Evolutionary conservation across 1,284 basidiomycete genomes (phyloP).

Genomic region (Fomitopsis palustris): DNA sequence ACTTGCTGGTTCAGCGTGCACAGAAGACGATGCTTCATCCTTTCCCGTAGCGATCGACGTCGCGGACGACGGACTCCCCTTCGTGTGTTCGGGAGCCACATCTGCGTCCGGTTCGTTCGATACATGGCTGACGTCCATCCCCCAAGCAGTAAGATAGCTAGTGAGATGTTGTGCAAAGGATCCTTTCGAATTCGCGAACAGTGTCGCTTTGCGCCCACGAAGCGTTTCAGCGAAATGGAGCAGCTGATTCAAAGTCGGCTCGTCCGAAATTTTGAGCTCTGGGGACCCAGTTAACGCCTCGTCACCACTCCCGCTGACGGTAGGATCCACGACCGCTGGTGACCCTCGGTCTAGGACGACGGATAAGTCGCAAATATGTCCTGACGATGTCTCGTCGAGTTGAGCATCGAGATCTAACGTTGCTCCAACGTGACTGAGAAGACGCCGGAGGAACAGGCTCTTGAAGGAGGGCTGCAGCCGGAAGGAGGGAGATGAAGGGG

Average conservation of each 20-base stretch:
- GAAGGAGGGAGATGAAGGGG: conserved; percentile 12
- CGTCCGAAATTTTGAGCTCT: conserved; percentile 48
- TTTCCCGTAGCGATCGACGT: conserved; percentile 7
- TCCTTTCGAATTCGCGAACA: conserved; percentile 81
- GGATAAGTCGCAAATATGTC: conserved; percentile 52
- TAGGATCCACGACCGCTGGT: conserved; percentile 31
- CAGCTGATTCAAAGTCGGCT: conserved; percentile 78
- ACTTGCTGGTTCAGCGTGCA: conserved; percentile 9
- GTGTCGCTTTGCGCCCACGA: conserved; percentile 74
- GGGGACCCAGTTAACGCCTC: conserved; percentile 42
- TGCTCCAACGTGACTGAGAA: conserved; percentile 67
- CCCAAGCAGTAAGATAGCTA: conserved; percentile 91
- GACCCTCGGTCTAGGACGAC: conserved; percentile 56
- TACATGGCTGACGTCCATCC: conserved; percentile 85
- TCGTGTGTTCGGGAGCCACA: conserved; percentile 20
- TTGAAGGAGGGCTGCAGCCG: conserved; percentile 57
- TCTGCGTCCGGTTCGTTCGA: conserved; percentile 58
- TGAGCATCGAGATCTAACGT: conserved; percentile 49
- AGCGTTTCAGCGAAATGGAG: conserved; percentile 76
- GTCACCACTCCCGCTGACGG: conserved; percentile 36
- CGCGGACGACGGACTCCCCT: conserved; percentile 8
- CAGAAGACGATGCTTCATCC: conserved; percentile 7
- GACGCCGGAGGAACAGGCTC: conserved; percentile 58
- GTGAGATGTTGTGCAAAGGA: conserved; percentile 89
- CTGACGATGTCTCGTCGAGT: conserved; percentile 37